Evolutionary conservation across 768 basidiomycete genomes (phyloP), one percentile per base, ranked within the genome.

Genomic region (Naganishia randhawae): DNA sequence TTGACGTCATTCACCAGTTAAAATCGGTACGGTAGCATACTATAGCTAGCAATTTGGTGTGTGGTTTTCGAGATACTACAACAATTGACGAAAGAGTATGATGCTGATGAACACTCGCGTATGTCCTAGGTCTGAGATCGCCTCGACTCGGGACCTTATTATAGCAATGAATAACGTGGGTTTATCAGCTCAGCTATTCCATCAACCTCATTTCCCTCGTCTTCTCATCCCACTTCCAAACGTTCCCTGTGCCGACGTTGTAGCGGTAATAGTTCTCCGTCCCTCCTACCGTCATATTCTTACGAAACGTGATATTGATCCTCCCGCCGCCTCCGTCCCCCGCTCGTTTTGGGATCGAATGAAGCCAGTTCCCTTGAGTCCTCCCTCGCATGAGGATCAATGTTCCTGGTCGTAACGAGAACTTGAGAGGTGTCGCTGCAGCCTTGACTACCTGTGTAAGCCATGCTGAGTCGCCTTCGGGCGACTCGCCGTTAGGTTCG

Each of bases 291-390:
- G 75, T 76, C 42, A 79, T 71, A 10, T 77, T 78, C 53, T 75
- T 75, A 52, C 80, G 71, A 54, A 80, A 80, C 17, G 80, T 80
- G 68, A 80, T 74, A 69, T 80, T 80, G 66, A 80, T 79, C 62
- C 80, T 66, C 39, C 77, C 76, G 29, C 66, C 41, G 3, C 32
- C 48, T 3, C 71, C 78, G 45, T 73, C 72, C 25, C 71, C 73
- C 6, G 57, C 61, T 1, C 80, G 68, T 62, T 80, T 80, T 2
- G 80, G 80, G n/a, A 80, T 71, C 37, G 72, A 71, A 67, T 80
- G 80, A 41, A 77, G 68, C 80, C 80, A 80, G 31, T 75, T 71
- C 41, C 74, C 72, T 65, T 80, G 80, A 10, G 80, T 80, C 29
- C 63, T 73, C 0, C 80, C 66, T 41, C 66, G 67, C 80, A 80